These are phyloP conservation scores for Tricholoma sp. DNA, from an alignment of 768 basidiomycete species.

Conservation along the genomic window DNA sequence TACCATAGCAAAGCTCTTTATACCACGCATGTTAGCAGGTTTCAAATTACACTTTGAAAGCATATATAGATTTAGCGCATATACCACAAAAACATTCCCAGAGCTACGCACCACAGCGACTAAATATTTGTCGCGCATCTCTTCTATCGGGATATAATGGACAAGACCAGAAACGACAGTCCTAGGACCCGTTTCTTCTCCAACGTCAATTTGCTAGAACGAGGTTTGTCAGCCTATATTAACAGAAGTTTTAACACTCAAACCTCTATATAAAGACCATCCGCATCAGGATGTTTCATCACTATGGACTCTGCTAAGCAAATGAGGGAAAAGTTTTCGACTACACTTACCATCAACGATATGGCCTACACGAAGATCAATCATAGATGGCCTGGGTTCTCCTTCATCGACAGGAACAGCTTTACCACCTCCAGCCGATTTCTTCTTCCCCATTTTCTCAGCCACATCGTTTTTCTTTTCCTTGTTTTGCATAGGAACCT, in stretches of 20 bases:
- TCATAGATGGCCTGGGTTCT: constrained; percentile 93
- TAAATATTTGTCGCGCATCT: constrained; percentile 81
- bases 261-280: constrained; percentile 94
- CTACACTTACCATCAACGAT: constrained; percentile 75
- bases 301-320: constrained; percentile 43
- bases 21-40: constrained; percentile 93
- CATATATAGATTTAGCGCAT: background rate
- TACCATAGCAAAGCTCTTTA: constrained; percentile 98
- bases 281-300: constrained; percentile 94
- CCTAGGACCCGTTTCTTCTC: constrained; percentile 90
- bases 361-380: constrained; percentile 91
- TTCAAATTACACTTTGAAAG: constrained; percentile 78
- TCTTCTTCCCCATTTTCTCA: constrained; percentile 34
- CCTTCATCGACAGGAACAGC: constrained; percentile 55
- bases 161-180: constrained; percentile 97
- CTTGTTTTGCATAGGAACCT: constrained; percentile 36
- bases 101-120: constrained; percentile 66
- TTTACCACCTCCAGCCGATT: constrained; percentile 36
- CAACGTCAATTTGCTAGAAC: constrained; percentile 86
- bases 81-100: background rate
- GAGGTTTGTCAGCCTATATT: background rate
- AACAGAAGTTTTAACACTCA: constrained; percentile 8
- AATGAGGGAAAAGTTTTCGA: background rate
- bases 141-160: constrained; percentile 92
- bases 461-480: constrained; percentile 45